Evolutionary conservation across 768 basidiomycete species (phyloP).

Genomic region (Naematelia encephala): DNA sequence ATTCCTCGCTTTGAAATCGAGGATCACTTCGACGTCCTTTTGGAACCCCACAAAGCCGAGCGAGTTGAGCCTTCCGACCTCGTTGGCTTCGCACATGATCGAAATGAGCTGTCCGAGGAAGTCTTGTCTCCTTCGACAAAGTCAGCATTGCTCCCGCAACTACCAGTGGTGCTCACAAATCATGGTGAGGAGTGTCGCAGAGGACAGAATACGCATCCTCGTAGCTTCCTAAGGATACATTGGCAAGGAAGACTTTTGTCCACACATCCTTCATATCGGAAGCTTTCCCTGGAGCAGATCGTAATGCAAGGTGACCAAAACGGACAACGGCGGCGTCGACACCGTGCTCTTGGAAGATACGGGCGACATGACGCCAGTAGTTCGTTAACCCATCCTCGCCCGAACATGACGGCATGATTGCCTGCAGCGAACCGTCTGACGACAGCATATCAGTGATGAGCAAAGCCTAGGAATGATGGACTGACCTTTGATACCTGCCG

Average conservation of each 20-base stretch:
- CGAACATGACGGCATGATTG: constrained; percentile 7
- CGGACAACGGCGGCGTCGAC: constrained; percentile 63
- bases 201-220: constrained; percentile 78
- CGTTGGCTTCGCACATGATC: constrained; percentile 86
- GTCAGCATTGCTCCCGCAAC: neutral
- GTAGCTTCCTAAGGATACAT: constrained; percentile 68
- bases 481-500: constrained; percentile 53
- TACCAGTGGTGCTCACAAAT: constrained; percentile 61
- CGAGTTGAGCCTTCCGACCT: constrained; percentile 70
- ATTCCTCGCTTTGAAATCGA: constrained; percentile 91
- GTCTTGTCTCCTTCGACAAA: constrained; percentile 65
- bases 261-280: constrained; percentile 68
- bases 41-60: constrained; percentile 81
- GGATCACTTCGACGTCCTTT: constrained; percentile 78
- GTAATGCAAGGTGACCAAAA: constrained; percentile 77
- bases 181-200: constrained; percentile 63
- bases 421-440: constrained; percentile 27
- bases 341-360: constrained; percentile 65
- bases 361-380: constrained; percentile 73
- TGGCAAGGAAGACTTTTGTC: constrained; percentile 71
- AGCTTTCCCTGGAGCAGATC: constrained; percentile 58
- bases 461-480: too few species aligned
- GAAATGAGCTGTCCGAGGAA: constrained; percentile 77
- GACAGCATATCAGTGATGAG: too few species aligned
- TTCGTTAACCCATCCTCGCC: constrained; percentile 54